A percentile compares a stretch with the other conserved stretches of the same genome.
Evolutionary conservation across 2,329 filamentous ascomycete genomes (phyloP).

Genomic region (Elsinoe perseae): DNA sequence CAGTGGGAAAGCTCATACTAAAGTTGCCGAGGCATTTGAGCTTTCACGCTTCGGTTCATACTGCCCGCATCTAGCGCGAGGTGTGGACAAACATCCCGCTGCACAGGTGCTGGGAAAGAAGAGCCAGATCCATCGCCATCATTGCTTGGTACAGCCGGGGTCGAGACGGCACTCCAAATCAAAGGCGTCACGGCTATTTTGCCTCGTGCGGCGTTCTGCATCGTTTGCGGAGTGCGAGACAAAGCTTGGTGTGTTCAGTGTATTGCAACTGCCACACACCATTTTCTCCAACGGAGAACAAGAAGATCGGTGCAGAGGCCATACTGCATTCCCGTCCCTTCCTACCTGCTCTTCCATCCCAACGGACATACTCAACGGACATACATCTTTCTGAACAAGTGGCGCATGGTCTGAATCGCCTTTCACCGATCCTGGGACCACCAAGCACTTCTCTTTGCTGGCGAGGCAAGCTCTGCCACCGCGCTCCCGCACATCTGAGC

Average conservation of each 20-base stretch:
- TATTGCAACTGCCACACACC: constrained; percentile 11
- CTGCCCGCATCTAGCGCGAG: not conserved
- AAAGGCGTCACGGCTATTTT: constrained; percentile 9
- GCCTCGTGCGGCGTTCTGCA: not conserved
- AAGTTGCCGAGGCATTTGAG: constrained; percentile 9
- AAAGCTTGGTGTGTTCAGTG: constrained; percentile 1
- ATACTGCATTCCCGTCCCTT: not conserved
- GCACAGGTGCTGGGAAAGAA: not conserved
- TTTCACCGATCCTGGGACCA: not conserved
- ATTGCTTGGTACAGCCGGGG: constrained; percentile 12
- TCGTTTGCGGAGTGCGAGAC: constrained; percentile 6
- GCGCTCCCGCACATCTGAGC: constrained; percentile 9
- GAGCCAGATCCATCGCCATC: not conserved
- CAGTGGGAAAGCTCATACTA: too few species aligned
- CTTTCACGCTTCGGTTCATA: constrained; percentile 2
- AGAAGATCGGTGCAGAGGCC: constrained; percentile 3
- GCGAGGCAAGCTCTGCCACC: constrained; percentile 8
- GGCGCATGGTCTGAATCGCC: not conserved
- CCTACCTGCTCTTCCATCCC: not conserved
- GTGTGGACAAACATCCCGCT: not conserved
- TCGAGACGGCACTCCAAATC: constrained; percentile 13
- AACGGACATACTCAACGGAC: not conserved
- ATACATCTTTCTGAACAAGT: not conserved
- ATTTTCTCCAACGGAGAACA: constrained; percentile 14
- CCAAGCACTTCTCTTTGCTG: constrained; percentile 1